Evolutionary conservation across 495 filamentous ascomycete genomes (phyloP).

Genomic region (Entonaema liquescens): DNA sequence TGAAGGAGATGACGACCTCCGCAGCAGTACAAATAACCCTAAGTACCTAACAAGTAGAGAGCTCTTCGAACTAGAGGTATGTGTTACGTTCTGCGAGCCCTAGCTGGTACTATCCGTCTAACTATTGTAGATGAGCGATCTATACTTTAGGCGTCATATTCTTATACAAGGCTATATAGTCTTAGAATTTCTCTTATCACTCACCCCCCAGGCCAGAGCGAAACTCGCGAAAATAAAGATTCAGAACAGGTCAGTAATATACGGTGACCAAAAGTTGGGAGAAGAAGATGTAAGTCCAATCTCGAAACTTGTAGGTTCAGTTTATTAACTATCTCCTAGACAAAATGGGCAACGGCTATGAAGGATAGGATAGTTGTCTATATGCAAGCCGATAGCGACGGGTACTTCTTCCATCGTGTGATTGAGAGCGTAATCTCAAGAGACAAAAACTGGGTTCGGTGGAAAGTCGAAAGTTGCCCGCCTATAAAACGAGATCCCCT

Average conservation of each 20-base stretch:
- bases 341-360: slow-evolving; percentile 81
- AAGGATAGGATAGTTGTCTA: slow-evolving; percentile 78
- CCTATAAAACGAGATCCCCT: slow-evolving; percentile 79
- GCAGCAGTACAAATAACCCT: slow-evolving; percentile 73
- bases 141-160: slow-evolving; percentile 91
- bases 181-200: slow-evolving; percentile 88
- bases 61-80: slow-evolving; percentile 91
- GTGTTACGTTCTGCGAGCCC: slow-evolving; percentile 19
- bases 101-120: neutral
- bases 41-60: slow-evolving; percentile 96
- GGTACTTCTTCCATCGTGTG: slow-evolving; percentile 93
- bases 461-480: slow-evolving; percentile 94
- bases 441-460: slow-evolving; percentile 98
- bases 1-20: slow-evolving; percentile 65
- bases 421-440: slow-evolving; percentile 93
- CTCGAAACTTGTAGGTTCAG: neutral
- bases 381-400: slow-evolving; percentile 78
- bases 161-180: slow-evolving; percentile 93
- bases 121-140: slow-evolving; percentile 77
- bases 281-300: slow-evolving; percentile 77
- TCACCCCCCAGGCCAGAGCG: slow-evolving; percentile 82
- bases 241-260: slow-evolving; percentile 86
- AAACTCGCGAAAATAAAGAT: slow-evolving; percentile 71
- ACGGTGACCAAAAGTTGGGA: slow-evolving; percentile 72
- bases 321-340: slow-evolving; percentile 40